Evolutionary conservation across 768 basidiomycete genomes (phyloP).

Genomic region (Basidioascus undulatus): DNA sequence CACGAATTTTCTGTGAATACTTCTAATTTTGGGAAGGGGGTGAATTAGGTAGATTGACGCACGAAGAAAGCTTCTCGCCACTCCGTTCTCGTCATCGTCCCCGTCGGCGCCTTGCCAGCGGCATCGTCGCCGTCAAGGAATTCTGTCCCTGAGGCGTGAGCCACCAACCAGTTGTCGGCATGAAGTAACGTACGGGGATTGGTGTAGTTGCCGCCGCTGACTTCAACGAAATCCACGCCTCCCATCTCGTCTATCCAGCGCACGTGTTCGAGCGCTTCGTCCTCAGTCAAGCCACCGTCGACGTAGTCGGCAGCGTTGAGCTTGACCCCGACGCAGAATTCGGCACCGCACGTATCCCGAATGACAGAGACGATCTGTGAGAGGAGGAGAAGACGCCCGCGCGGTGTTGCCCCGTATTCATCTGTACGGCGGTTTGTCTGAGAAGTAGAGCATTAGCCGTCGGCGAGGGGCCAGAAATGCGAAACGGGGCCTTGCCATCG

Average conservation of each 20-base stretch:
- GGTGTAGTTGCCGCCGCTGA: slow-evolving; percentile 72
- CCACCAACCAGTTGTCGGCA: too few species aligned
- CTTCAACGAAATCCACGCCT: slow-evolving; percentile 56
- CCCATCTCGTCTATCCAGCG: slow-evolving; percentile 36
- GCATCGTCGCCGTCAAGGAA: not conserved
- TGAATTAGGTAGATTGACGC: not conserved
- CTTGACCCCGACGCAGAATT: slow-evolving; percentile 57
- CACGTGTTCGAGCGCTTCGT: slow-evolving; percentile 36
- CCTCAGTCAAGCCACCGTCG: slow-evolving; percentile 15
- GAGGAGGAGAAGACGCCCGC: slow-evolving; percentile 28
- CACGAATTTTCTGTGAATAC: too few species aligned
- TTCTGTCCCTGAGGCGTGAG: too few species aligned
- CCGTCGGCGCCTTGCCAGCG: too few species aligned
- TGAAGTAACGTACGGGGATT: slow-evolving; percentile 36
- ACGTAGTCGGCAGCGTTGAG: slow-evolving; percentile 57
- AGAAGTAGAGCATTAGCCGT: not conserved
- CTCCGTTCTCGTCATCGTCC: too few species aligned
- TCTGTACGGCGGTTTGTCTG: slow-evolving; percentile 36
- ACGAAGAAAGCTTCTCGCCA: not conserved
- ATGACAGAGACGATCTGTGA: slow-evolving; percentile 32
- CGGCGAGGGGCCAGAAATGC: not conserved
- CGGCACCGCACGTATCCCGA: slow-evolving; percentile 26
- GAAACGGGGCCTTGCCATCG: slow-evolving; percentile 26
- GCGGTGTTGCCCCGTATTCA: slow-evolving; percentile 30
- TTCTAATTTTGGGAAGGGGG: too few species aligned